These are phyloP conservation scores for Chrysosporium keratinophilum DNA, from an alignment of 2,329 filamentous ascomycete genomes.

Conservation along the genomic window DNA sequence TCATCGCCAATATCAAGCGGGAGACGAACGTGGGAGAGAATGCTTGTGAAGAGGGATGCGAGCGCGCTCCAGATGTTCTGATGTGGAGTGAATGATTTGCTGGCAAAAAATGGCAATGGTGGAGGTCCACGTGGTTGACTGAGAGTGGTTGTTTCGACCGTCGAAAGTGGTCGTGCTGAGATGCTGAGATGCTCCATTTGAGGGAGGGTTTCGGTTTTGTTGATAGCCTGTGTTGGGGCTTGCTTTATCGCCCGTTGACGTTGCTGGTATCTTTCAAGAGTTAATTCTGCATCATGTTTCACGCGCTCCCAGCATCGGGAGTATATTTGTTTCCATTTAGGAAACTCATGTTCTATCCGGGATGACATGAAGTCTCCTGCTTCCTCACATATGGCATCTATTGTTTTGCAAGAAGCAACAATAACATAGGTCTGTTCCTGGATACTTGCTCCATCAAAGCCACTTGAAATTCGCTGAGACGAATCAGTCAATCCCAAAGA, in stretches of 20 bases:
- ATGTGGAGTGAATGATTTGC: slow-evolving; percentile 30
- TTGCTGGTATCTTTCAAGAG: slow-evolving; percentile 26
- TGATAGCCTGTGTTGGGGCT: background rate
- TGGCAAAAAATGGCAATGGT: slow-evolving; percentile 18
- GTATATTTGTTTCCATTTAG: slow-evolving; percentile 36
- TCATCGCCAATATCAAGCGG: slow-evolving; percentile 33
- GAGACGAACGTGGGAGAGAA: slow-evolving; percentile 33
- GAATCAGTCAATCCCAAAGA: slow-evolving; percentile 18
- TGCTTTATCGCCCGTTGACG: slow-evolving; percentile 10
- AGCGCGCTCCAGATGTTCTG: slow-evolving; percentile 33
- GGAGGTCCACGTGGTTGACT: slow-evolving; percentile 18
- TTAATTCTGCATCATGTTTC: slow-evolving; percentile 28
- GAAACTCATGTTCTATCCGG: slow-evolving; percentile 61
- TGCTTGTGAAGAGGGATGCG: slow-evolving; percentile 29
- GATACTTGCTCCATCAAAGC: slow-evolving; percentile 33
- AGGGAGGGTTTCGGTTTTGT: background rate
- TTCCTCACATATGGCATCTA: slow-evolving; percentile 57
- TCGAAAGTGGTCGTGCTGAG: background rate
- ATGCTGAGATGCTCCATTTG: slow-evolving; percentile 2
- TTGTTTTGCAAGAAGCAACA: slow-evolving; percentile 57
- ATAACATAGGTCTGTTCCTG: slow-evolving; percentile 44
- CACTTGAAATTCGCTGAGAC: slow-evolving; percentile 43
- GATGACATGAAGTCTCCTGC: slow-evolving; percentile 73
- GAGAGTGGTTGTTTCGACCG: slow-evolving; percentile 10
- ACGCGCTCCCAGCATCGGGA: slow-evolving; percentile 30